Evolutionary conservation across 305 asterid genomes (phyloP).

Genomic region (Rubia peregrina): DNA sequence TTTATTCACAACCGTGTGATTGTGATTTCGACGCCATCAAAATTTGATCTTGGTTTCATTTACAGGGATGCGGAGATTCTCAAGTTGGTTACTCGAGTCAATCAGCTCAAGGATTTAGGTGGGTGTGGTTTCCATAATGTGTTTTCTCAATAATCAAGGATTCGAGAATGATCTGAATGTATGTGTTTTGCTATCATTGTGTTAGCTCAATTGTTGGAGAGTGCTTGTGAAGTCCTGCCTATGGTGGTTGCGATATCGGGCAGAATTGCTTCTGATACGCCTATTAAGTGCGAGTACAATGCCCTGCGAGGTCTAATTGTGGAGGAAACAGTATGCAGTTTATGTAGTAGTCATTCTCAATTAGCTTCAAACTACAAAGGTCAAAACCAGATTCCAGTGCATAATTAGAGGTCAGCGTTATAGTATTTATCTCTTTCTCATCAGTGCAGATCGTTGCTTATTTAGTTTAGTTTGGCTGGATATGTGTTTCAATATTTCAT

Average conservation of each 20-base stretch:
- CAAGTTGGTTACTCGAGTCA: constrained; percentile 84
- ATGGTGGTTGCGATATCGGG: constrained; percentile 87
- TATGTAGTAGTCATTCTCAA: neutral
- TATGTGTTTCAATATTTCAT: too few relatives aligned
- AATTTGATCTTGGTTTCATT: constrained; percentile 3
- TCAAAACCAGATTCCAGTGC: too few relatives aligned
- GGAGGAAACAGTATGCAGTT: constrained; percentile 80
- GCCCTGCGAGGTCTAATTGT: constrained; percentile 79
- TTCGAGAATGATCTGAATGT: constrained; percentile 1
- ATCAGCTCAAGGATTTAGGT: constrained; percentile 93
- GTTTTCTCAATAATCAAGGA: neutral
- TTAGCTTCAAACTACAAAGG: too few relatives aligned
- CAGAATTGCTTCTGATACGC: constrained; percentile 88
- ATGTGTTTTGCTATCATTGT: neutral
- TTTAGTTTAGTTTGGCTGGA: too few relatives aligned
- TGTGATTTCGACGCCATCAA: neutral
- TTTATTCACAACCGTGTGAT: neutral
- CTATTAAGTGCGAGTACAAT: constrained; percentile 87
- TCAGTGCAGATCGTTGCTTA: too few relatives aligned
- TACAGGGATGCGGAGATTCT: constrained; percentile 77
- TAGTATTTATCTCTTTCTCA: too few relatives aligned
- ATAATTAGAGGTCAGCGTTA: too few relatives aligned
- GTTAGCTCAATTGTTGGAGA: constrained; percentile 80
- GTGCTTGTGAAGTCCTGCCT: constrained; percentile 81
- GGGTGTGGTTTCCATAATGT: constrained; percentile 15